These are phyloP conservation scores for Neopestalotiopsis clavispora DNA, from an alignment of 2,329 filamentous ascomycete genomes.

Conservation along the genomic window DNA sequence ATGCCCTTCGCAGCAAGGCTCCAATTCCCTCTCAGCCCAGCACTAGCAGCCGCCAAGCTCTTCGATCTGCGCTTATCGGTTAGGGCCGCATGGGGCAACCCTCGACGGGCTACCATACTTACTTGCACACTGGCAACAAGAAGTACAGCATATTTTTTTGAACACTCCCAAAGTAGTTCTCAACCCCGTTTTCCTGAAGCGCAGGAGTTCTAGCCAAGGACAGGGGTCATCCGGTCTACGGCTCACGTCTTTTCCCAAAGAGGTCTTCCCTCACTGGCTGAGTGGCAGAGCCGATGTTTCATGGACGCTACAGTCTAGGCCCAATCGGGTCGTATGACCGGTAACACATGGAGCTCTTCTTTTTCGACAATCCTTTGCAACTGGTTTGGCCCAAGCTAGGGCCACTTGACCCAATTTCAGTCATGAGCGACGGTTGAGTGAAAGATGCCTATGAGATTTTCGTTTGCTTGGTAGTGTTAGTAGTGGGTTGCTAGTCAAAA, in stretches of 20 bases:
- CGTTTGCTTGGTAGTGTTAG: not conserved
- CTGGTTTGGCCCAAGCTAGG: not conserved
- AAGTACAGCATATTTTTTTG: not conserved
- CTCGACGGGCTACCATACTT: conserved; percentile 1
- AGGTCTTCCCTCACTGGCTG: not conserved
- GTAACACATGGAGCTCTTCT: conserved; percentile 3
- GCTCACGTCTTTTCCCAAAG: conserved; percentile 7
- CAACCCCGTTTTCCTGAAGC: conserved; percentile 8
- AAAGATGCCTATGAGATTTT: not conserved
- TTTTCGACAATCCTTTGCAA: not conserved
- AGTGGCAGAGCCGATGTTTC: conserved; percentile 18
- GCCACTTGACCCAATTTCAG: not conserved
- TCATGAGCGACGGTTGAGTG: not conserved
- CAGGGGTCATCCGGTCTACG: conserved; percentile 6
- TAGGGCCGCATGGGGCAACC: conserved; percentile 3
- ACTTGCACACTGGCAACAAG: not conserved
- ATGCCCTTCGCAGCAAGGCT: not conserved
- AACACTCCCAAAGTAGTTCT: conserved; percentile 5
- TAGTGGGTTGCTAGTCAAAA: not conserved
- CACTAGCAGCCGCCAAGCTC: not conserved
- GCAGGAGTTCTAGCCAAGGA: conserved; percentile 4
- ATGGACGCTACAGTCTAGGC: not conserved
- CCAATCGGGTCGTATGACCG: conserved; percentile 9
- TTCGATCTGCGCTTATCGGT: conserved; percentile 13
- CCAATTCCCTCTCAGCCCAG: conserved; percentile 1